These are phyloP conservation scores for Xerocomus brunneocitrinus DNA, from an alignment of 768 basidiomycete genomes.

Conservation along the genomic window DNA sequence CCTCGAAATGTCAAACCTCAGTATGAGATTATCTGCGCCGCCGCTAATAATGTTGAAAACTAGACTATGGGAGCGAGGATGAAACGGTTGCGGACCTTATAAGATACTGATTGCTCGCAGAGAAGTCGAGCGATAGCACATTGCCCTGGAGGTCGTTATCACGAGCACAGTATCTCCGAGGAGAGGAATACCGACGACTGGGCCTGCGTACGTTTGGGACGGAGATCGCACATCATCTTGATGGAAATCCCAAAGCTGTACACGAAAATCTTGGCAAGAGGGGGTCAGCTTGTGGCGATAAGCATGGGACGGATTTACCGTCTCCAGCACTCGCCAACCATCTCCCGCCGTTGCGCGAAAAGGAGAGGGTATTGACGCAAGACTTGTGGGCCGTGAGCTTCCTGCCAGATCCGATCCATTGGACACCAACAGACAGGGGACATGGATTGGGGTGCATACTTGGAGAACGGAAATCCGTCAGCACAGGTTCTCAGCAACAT, in stretches of 20 bases:
- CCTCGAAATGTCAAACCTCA: constrained; percentile 50
- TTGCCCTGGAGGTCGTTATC: constrained; percentile 47
- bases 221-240: constrained; percentile 49
- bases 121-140: constrained; percentile 68
- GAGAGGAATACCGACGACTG: constrained; percentile 28
- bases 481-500: constrained; percentile 19
- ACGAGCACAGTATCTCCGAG: constrained; percentile 25
- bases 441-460: constrained; percentile 16
- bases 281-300: constrained; percentile 9
- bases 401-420: constrained; percentile 18
- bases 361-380: constrained; percentile 61
- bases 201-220: constrained; percentile 42
- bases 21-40: constrained; percentile 47
- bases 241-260: constrained; percentile 65
- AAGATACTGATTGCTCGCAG: constrained; percentile 57
- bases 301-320: constrained; percentile 38
- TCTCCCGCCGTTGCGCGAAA: constrained; percentile 55
- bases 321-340: constrained; percentile 70
- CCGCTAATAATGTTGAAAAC: constrained; percentile 37
- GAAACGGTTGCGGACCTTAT: constrained; percentile 49
- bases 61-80: constrained; percentile 10
- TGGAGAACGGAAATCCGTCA: constrained; percentile 33
- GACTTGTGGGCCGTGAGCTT: constrained; percentile 46
- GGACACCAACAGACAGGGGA: not conserved
- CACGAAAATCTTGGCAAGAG: constrained; percentile 41